Conservation (phyloP, 139 green algal genomes). For the Chlamydomonas sphaeroides region DNA sequence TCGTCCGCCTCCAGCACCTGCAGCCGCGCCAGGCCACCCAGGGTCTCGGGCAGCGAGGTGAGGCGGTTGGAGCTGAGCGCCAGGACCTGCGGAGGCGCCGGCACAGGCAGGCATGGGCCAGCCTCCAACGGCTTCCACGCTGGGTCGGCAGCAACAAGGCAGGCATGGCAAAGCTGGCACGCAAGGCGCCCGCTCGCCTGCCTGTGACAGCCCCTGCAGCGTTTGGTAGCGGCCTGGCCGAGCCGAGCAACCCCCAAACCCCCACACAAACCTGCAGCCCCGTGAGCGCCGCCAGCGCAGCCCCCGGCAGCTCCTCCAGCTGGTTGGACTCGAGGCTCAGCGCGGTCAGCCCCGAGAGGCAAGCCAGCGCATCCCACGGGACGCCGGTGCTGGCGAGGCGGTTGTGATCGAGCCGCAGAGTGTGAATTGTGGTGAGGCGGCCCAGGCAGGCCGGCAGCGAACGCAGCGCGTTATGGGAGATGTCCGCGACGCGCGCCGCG, state of each 20-base stretch:
- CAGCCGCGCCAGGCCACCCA: slow-evolving; percentile 3
- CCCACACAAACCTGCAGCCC: background rate
- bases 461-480: slow-evolving; percentile 24
- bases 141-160: too few relatives aligned
- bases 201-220: too few relatives aligned
- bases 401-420: slow-evolving; percentile 29
- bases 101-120: too few relatives aligned
- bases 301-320: background rate
- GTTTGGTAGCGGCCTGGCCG: too few relatives aligned
- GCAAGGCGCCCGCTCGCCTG: too few relatives aligned
- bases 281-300: background rate
- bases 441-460: background rate
- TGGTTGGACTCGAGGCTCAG: slow-evolving; percentile 17
- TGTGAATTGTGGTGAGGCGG: slow-evolving; percentile 21
- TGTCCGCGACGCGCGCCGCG: slow-evolving; percentile 1
- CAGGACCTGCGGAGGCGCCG: too few relatives aligned
- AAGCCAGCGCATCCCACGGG: slow-evolving; percentile 12
- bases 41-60: background rate
- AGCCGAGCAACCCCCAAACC: too few relatives aligned
- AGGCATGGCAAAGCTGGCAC: too few relatives aligned
- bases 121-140: too few relatives aligned
- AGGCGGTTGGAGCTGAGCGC: slow-evolving; percentile 9
- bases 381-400: background rate
- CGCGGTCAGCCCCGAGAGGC: background rate
- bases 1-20: slow-evolving; percentile 22